Conservation (phyloP, 2,329 filamentous ascomycete species). For the Talaromyces sp. region DNA sequence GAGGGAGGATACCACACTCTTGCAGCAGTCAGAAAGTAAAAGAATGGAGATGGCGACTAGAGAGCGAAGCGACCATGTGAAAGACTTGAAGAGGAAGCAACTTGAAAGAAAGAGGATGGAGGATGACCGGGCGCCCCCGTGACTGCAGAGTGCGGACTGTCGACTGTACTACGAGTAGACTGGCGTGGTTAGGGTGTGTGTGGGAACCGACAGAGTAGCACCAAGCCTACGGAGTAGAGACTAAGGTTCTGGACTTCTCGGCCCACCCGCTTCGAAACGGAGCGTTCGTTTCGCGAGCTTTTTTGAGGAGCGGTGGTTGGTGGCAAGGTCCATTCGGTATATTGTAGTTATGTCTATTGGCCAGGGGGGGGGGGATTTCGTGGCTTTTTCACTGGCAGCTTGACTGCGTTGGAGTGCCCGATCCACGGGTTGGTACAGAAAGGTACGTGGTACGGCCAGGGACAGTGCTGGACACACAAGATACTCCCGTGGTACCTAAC, state of each 20-base stretch:
- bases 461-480: not conserved
- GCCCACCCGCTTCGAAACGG: not conserved
- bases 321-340: not conserved
- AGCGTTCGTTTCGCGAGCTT: conserved; percentile 5
- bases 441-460: not conserved
- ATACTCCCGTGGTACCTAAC: not conserved
- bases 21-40: conserved; percentile 8
- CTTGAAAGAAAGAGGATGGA: conserved; percentile 12
- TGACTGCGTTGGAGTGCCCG: not conserved
- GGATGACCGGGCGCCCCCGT: conserved; percentile 5
- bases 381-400: not conserved
- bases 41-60: conserved; percentile 9
- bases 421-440: not conserved
- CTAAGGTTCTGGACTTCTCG: conserved; percentile 1
- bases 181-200: not conserved
- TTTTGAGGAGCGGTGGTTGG: not conserved
- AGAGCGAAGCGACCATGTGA: conserved; percentile 13
- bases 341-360: not conserved
- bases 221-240: too few relatives aligned
- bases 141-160: not conserved
- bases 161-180: not conserved
- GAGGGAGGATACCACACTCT: conserved; percentile 8
- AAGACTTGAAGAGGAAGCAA: conserved; percentile 18
- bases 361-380: too few relatives aligned
- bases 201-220: not conserved